Base-by-base conservation (phyloP, 2,329 filamentous ascomycete genomes). In the Clonostachys rosea region DNA sequence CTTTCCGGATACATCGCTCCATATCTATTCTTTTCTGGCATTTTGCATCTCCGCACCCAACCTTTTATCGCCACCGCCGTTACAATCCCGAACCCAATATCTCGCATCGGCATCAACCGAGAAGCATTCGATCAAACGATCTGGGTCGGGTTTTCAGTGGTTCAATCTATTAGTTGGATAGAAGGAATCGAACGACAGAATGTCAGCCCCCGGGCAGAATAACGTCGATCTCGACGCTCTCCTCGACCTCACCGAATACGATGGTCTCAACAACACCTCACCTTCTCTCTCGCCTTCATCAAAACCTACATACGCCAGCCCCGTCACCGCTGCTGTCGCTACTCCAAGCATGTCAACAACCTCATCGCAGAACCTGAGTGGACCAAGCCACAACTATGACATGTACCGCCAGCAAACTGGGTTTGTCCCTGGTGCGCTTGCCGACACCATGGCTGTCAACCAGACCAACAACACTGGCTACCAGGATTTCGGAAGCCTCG, bases 321-420 rank as follows among this genome's bases (percentile, higher is more conserved):
- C 79, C 8, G 62, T 76, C 8, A 68, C 78, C 6, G 69, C 74
- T 52, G 75, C 78, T 45, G 69, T 78, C 40, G 71, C 75, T 47
- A 75, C 81, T 6, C 76, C 80, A 14, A 69, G 74, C 35, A 65
- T 84, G 49, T 66, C 80, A 16, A 66, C 78, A 8, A 69, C 74
- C 47, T 66, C 59, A 24, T 79, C 85, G 51, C 77, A 79, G 34
- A 81, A 77, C 17, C 81, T 91, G 60, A 84, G 83, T 43, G 89
- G 84, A 35, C 92, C 94, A 9, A 96, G 90, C 67, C 91, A 96
- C 71, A 89, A 95, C 69, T 97, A 97, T 75, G 89, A 91, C 60
- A 84, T 89, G 62, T 95, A 96, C 74, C 89, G 90, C 71, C 94
- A 99, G 65, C 91, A 96, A 73, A 96, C 94, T 5, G 91, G 91